phyloP scores from a whole-genome alignment of 192 early-diverging fungal genomes.

The Gamsiella multidivaricata region DNA sequence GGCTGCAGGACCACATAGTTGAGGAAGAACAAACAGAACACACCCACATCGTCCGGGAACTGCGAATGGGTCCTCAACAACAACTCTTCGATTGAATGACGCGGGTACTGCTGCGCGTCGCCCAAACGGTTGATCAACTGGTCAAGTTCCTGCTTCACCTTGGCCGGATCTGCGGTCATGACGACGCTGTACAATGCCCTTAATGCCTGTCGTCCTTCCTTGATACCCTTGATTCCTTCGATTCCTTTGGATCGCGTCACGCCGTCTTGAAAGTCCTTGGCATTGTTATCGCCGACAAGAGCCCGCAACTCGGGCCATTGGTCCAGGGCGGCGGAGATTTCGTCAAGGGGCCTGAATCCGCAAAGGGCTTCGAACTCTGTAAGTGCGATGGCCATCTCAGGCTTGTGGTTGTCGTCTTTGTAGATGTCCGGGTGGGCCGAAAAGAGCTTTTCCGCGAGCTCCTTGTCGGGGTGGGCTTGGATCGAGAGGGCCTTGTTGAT shows the following conservation, averaged over 20 bases:
- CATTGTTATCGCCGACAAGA: conserved; percentile 69
- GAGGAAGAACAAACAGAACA: conserved; percentile 89
- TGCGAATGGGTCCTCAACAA: conserved; percentile 79
- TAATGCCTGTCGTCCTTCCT: conserved; percentile 58
- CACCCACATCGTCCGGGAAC: conserved; percentile 92
- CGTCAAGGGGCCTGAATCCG: conserved; percentile 86
- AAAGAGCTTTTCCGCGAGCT: conserved; percentile 80
- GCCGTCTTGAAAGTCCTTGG: conserved; percentile 56
- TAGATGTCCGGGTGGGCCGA: conserved; percentile 82
- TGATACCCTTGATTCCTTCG: conserved; percentile 43
- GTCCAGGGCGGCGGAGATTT: conserved; percentile 75
- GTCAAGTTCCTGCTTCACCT: conserved; percentile 65
- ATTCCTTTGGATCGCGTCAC: conserved; percentile 50
- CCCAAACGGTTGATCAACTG: conserved; percentile 65
- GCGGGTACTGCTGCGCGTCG: conserved; percentile 5
- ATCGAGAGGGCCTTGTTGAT: conserved; percentile 93
- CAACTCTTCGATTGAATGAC: conserved; percentile 67
- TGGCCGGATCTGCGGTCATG: conserved; percentile 62
- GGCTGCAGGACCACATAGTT: conserved; percentile 85
- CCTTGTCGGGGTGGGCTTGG: conserved; percentile 98
- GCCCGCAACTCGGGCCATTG: conserved; percentile 84
- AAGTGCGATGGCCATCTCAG: conserved; percentile 97
- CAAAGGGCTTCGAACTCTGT: conserved; percentile 96
- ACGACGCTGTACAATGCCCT: conserved; percentile 68
- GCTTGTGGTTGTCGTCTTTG: conserved; percentile 95